Percentiles rank a stretch among this genome's conserved stretches.
Evolutionary conservation across 2,329 filamentous ascomycete species (phyloP).

Genomic region (Cryphonectria radicalis): DNA sequence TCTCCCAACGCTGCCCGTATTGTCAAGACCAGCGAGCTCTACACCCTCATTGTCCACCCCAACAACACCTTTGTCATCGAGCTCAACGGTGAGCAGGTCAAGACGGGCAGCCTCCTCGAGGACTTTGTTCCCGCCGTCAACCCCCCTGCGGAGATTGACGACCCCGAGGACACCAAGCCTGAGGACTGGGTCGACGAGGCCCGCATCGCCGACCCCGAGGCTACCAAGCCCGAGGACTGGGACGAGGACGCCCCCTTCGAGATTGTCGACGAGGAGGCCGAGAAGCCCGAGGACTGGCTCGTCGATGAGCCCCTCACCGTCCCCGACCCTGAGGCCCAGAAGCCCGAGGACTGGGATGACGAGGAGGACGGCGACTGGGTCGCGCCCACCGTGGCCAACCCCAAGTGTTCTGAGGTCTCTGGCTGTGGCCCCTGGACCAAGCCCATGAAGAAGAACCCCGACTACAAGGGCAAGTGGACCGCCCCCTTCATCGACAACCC

Average conservation of each 20-base stretch:
- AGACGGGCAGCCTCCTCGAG: slow-evolving; percentile 89
- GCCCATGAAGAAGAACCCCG: slow-evolving; percentile 92
- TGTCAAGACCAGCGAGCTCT: slow-evolving; percentile 89
- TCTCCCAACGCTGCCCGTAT: slow-evolving; percentile 84
- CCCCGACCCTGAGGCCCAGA: slow-evolving; percentile 91
- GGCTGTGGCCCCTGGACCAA: slow-evolving; percentile 93
- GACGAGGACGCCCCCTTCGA: slow-evolving; percentile 97
- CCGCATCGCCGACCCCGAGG: slow-evolving; percentile 88
- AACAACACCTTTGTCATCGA: slow-evolving; percentile 95
- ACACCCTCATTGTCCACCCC: slow-evolving; percentile 94
- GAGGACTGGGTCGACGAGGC: slow-evolving; percentile 94
- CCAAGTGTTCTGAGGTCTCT: slow-evolving; percentile 91
- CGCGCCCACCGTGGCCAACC: slow-evolving; percentile 87
- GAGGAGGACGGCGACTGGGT: slow-evolving; percentile 99
- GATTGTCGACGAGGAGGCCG: slow-evolving; percentile 91
- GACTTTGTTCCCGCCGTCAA: slow-evolving; percentile 95
- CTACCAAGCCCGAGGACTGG: slow-evolving; percentile 97
- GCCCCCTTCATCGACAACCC: slow-evolving; percentile 95
- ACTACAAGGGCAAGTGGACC: slow-evolving; percentile 98
- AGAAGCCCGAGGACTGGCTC: slow-evolving; percentile 93
- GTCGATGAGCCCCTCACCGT: slow-evolving; percentile 82
- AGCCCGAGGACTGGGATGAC: slow-evolving; percentile 99
- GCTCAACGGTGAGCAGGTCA: slow-evolving; percentile 86
- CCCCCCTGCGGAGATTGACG: slow-evolving; percentile 92
- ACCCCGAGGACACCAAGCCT: slow-evolving; percentile 91